phyloP scores from a whole-genome alignment of 257 asterid genomes.

The Fraxinus pennsylvanica region DNA sequence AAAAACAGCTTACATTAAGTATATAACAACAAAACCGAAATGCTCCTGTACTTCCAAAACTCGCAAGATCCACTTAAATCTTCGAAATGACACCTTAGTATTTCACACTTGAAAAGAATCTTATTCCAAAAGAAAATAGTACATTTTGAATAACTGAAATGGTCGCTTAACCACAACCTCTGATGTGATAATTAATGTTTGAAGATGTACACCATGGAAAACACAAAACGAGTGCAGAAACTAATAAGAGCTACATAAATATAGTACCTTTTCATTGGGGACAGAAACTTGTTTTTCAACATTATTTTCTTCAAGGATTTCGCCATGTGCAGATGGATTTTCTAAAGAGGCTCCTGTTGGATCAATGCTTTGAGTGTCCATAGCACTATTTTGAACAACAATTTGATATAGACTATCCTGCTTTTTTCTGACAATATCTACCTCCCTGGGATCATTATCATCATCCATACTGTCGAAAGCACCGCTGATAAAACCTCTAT shows the following conservation, averaged over 20 bases:
- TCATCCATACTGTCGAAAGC: constrained; percentile 25
- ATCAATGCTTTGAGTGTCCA: constrained; percentile 29
- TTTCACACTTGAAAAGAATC: neutral
- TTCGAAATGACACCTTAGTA: neutral
- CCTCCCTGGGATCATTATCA: constrained; percentile 30
- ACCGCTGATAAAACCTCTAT: constrained; percentile 21
- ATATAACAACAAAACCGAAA: neutral
- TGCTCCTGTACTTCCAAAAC: neutral
- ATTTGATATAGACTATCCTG: constrained; percentile 31
- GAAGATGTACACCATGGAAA: neutral
- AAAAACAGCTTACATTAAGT: neutral
- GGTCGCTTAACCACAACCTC: neutral
- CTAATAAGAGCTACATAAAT: neutral
- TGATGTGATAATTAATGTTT: neutral
- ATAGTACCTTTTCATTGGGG: constrained; percentile 44
- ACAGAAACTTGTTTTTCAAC: constrained; percentile 39
- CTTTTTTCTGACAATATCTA: constrained; percentile 32
- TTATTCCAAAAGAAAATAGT: neutral
- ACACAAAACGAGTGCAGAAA: neutral
- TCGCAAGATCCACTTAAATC: neutral
- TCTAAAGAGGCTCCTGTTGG: constrained; percentile 27
- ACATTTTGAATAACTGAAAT: neutral
- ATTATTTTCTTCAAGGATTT: constrained; percentile 36
- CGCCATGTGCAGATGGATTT: constrained; percentile 33
- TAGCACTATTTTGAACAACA: constrained; percentile 27